Percentiles rank a stretch among this genome's conserved stretches.
Evolutionary conservation across 2,329 filamentous ascomycete species (phyloP).

Genomic region (Aspergillus spinulosporus): DNA sequence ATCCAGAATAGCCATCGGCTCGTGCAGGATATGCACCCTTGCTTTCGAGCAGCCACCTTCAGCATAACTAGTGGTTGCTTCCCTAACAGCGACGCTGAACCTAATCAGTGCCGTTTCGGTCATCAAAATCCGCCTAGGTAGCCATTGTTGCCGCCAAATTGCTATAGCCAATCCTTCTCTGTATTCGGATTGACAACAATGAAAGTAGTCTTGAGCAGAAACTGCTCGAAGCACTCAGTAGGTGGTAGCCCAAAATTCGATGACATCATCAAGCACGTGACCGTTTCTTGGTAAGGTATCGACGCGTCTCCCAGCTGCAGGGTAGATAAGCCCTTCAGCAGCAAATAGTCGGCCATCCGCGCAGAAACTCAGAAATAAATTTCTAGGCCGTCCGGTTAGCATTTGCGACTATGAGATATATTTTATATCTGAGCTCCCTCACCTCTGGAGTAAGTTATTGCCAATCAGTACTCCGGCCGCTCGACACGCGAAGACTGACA

Average conservation of each 20-base stretch:
- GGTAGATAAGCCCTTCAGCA: not conserved
- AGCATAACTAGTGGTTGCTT: not conserved
- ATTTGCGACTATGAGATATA: conserved; percentile 9
- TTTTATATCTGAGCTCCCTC: not conserved
- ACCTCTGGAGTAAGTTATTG: conserved; percentile 1
- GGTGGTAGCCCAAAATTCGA: not conserved
- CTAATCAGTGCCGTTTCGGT: not conserved
- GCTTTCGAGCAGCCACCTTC: not conserved
- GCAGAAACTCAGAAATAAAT: not conserved
- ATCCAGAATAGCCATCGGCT: not conserved
- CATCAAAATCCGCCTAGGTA: not conserved
- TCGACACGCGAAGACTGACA: conserved; percentile 23
- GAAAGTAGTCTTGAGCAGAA: no score
- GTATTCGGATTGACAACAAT: no score
- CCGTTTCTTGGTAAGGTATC: not conserved
- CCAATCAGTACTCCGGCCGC: not conserved
- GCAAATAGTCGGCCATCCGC: not conserved
- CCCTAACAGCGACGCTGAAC: conserved; percentile 23
- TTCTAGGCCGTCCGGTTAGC: no score
- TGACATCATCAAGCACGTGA: conserved; percentile 28
- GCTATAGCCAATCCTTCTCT: no score
- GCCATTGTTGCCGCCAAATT: no score
- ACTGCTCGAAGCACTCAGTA: no score
- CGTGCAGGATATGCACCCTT: not conserved
- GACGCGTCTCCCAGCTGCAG: conserved; percentile 29